Base-by-base conservation (phyloP, 2,329 filamentous ascomycete species). In the Aureobasidium sp. region DNA sequence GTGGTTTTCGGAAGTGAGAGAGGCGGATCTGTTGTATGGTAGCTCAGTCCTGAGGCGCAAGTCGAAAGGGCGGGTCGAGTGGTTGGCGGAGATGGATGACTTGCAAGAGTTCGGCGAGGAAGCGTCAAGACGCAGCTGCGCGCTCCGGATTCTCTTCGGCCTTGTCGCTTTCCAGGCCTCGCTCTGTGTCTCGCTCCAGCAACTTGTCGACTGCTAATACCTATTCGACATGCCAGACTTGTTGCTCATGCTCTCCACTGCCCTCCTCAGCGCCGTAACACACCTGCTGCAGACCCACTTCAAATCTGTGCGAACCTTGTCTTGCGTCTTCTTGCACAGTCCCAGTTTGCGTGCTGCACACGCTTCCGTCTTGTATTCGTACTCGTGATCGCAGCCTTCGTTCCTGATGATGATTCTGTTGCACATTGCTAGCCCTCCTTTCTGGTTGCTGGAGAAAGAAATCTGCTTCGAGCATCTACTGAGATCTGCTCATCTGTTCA, bases 291-390 rank as follows among this genome's bases (percentile, higher is more conserved):
- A 57, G 17, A 62, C 34, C 31, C 42, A 42, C 27, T 34, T 22
- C 27, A 36, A 22, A n/a, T 56, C 15, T 25, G 45, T 15, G 4
- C 41, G 37, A 11, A 37, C 34, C 25, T 37, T 37, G 36, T 62
- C 37, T 27, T 44, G 37, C n/a, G 59, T 62, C n/a, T 48, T 55
- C 49, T 62, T 52, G 49, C 59, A 62, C 29, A 48, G 20, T 14
- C 37, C 49, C 17, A 48, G 5, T 39, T 14, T 39, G 27, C 29
- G 51, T 12, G 37, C 58, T 17, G 39, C 27, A 57, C 53, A 57
- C 39, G 20, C 17, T 41, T 57, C 53, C 15, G 27, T 36, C 27
- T 45, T 44, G 39, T 36, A 11, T 17, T 34, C 27, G 27, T 34
- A 45, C 6, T 44, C 31, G 59, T 53, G 42, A n/a, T 53, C 22